These are phyloP conservation scores for Aspergillus hortae DNA, from an alignment of 2,329 filamentous ascomycete genomes.

Conservation along the genomic window DNA sequence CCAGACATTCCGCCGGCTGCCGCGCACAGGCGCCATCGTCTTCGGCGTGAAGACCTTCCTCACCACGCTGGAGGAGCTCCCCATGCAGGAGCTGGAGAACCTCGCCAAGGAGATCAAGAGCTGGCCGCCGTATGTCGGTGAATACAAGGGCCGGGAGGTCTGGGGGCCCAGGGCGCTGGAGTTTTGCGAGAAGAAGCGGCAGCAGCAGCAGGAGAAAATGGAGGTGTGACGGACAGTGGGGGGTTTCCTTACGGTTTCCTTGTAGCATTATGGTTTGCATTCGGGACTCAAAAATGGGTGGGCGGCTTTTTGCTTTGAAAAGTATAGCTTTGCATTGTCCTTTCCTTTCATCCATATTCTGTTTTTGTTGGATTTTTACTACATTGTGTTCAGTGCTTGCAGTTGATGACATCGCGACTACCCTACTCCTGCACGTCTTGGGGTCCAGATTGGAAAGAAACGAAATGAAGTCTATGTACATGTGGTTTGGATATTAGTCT, in stretches of 20 bases:
- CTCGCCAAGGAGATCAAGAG: slow-evolving; percentile 43
- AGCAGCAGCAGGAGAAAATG: slow-evolving; percentile 13
- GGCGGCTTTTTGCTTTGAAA: slow-evolving; percentile 24
- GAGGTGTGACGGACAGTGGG: slow-evolving; percentile 11
- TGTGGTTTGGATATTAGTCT: background rate
- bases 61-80: slow-evolving; percentile 39
- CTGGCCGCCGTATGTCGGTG: slow-evolving; percentile 44
- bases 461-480: background rate
- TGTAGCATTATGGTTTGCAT: slow-evolving; percentile 19
- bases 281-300: slow-evolving; percentile 15
- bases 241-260: slow-evolving; percentile 5
- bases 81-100: slow-evolving; percentile 39
- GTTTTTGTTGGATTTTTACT: too few species aligned
- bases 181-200: slow-evolving; percentile 28
- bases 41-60: slow-evolving; percentile 51
- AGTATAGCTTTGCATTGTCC: slow-evolving; percentile 7
- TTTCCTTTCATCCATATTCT: background rate
- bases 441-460: background rate
- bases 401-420: background rate
- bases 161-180: slow-evolving; percentile 42
- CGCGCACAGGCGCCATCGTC: slow-evolving; percentile 43
- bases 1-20: slow-evolving; percentile 49
- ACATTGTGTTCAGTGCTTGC: background rate
- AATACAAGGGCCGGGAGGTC: slow-evolving; percentile 44
- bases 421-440: background rate